Evolutionary conservation across 2,329 filamentous ascomycete species (phyloP), one percentile per base, ranked within the genome.

Genomic region (Emmonsiellopsis sp.): DNA sequence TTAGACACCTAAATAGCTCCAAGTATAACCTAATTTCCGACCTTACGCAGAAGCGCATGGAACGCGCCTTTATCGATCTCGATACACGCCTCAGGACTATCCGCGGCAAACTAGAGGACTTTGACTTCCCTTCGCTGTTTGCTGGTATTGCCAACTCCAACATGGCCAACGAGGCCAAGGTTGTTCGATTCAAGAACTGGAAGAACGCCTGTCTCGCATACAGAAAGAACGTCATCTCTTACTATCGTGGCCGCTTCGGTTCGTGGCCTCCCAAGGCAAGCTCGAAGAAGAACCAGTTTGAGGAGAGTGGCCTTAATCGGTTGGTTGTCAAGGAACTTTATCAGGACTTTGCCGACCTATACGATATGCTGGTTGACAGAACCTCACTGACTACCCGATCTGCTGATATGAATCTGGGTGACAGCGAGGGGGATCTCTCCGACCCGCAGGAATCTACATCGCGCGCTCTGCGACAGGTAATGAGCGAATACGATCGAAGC

Each of bases 71-170:
- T 49, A 78, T 95, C 61, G 90, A 95, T 62, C 76, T 97, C 2
- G 78, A 86, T 35, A 84, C 82, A 56, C 82, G 89, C 16, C 80
- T 89, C 55, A 79, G 83, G 57, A 84, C 79, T 51, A 81, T 90
- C 59, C 85, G 87, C 58, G 73, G 76, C 34, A 85, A 87, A 43
- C 75, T 97, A n/a, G 83, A 87, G 54, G 83, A 89, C 57, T 97
- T 97, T 61, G 89, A 96, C 34, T 96, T 95, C 62, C 90, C 91
- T 0, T 87, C 88, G 0, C 75, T 97, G 5, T 97, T 95, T 65
- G 82, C 89, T 0, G 93, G 93, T 35, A 83, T 90, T 59, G 92
- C 89, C 64, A 90, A 85, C 67, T 95, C 89, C 3, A 91, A 85
- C 9, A 89, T 86, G 0, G 80, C 83, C 20, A 78, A 78, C 0